Percentiles rank a stretch among this genome's conserved stretches.
Conservation (phyloP, 768 basidiomycete species). For the Sistotremastrum niveocremeum region DNA sequence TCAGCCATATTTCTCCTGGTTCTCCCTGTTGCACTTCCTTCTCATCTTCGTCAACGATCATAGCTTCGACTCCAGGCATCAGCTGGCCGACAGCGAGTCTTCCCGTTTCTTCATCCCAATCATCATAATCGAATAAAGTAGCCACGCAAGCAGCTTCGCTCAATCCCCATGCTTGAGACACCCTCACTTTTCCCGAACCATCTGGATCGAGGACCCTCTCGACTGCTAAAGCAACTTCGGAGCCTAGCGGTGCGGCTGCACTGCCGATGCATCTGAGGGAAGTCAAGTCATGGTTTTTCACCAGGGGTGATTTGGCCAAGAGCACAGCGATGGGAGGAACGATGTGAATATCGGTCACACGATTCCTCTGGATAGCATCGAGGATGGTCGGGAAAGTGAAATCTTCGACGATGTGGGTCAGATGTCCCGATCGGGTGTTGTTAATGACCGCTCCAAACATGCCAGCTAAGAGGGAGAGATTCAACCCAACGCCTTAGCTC, state of each 20-base stretch:
- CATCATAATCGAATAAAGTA: conserved; percentile 14
- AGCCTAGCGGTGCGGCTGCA: conserved; percentile 24
- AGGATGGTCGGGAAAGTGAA: neutral
- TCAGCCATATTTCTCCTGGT: conserved; percentile 23
- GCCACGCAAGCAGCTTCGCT: conserved; percentile 22
- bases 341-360: conserved; percentile 3
- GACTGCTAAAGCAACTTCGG: conserved; percentile 15
- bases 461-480: neutral
- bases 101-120: conserved; percentile 4
- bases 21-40: conserved; percentile 8
- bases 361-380: neutral
- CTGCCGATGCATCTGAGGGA: conserved; percentile 18
- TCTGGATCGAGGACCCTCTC: conserved; percentile 16
- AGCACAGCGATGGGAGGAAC: conserved; percentile 25
- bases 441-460: neutral
- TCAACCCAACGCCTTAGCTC: neutral
- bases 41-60: conserved; percentile 18
- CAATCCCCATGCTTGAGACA: conserved; percentile 15
- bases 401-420: neutral
- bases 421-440: neutral
- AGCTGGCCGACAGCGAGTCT: conserved; percentile 31
- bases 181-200: conserved; percentile 14
- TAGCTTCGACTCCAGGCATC: conserved; percentile 21
- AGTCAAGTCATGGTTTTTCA: conserved; percentile 21
- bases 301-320: conserved; percentile 19